phyloP scores from a whole-genome alignment of 2,329 filamentous ascomycete species.

The Aspergillus sp. region DNA sequence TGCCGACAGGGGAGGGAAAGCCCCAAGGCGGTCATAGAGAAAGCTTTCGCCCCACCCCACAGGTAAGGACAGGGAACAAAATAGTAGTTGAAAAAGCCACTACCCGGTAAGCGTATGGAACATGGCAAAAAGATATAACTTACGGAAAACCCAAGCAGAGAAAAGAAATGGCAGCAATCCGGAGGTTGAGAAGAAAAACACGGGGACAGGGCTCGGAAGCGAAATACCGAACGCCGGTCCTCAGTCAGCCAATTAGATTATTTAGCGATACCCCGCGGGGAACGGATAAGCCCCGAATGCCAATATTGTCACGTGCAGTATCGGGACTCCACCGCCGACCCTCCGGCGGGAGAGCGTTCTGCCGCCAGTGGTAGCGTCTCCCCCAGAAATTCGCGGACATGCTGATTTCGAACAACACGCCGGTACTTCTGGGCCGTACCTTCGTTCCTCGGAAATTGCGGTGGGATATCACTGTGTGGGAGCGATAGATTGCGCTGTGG shows the following conservation, averaged over 20 bases:
- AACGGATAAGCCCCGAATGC: not conserved
- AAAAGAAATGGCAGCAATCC: not conserved
- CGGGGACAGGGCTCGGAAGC: not conserved
- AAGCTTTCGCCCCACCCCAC: conserved; percentile 3
- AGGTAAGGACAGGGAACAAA: not conserved
- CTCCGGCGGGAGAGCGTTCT: not conserved
- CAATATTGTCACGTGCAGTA: not conserved
- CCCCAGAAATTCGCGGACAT: not conserved
- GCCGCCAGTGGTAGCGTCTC: not conserved
- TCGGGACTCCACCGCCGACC: not conserved
- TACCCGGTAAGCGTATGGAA: not conserved
- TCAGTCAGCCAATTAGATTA: too few species aligned
- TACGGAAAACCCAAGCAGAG: not conserved
- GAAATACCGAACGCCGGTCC: not conserved
- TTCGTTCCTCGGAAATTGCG: too few species aligned
- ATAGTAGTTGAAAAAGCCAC: too few species aligned
- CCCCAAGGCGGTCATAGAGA: not conserved
- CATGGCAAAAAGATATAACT: not conserved
- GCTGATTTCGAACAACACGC: too few species aligned
- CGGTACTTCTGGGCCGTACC: too few species aligned
- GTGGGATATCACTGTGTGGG: too few species aligned
- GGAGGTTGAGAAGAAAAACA: not conserved
- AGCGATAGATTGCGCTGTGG: too few species aligned
- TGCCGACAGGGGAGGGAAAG: conserved; percentile 15
- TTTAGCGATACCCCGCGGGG: too few species aligned